Evolutionary conservation across 176 grass and related monocot species (phyloP), one percentile per base, ranked within the genome.

Genomic region (Melocanna baccifera): DNA sequence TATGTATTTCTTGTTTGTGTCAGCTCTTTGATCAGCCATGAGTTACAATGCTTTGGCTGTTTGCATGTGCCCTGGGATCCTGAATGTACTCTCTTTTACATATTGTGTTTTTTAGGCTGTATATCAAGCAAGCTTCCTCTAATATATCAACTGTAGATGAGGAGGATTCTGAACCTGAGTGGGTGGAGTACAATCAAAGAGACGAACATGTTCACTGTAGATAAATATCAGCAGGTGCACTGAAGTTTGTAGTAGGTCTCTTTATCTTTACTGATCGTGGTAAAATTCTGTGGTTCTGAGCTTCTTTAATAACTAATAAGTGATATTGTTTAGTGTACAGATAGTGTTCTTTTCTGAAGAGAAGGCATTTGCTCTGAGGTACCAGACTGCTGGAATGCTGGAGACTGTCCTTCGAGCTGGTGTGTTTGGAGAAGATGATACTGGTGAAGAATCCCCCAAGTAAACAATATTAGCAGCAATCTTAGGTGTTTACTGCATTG

Each of bases 161-260:
- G 82, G 86, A 91, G 22, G 86, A 90, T 62, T 78, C 83, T 64
- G 96, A 92, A 86, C 85, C 91, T 16, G 93, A 96, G 79, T 99
- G 96, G 91, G 81, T 81, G 7, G 96, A 99, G 78, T 99, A 99
- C 84, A 99, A 99, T 99, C 84, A 99, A 96, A 88, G 96, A 99
- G 84, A 91, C 88, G 1, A 99, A 99, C 75, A 94, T 94, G 84
- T 99, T 96, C 77, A 96, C 91, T 6, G 91, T 89, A 26, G 96
- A 99, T 62, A 96, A 94, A 92, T 99, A 99, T 83, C 96, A 99
- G 69, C 91, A 99, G 96, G 93, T 99, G 67, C 47, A 15, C 77
- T 74, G 23, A 50, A 85, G 71, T 66, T 72, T 71, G 14, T 71
- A 43, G 69, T 66, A 43, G 74, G 57, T 57, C 40, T 83, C 48